Evolutionary conservation across 257 asterid species (phyloP).

Genomic region (Hygrophila difformis): DNA sequence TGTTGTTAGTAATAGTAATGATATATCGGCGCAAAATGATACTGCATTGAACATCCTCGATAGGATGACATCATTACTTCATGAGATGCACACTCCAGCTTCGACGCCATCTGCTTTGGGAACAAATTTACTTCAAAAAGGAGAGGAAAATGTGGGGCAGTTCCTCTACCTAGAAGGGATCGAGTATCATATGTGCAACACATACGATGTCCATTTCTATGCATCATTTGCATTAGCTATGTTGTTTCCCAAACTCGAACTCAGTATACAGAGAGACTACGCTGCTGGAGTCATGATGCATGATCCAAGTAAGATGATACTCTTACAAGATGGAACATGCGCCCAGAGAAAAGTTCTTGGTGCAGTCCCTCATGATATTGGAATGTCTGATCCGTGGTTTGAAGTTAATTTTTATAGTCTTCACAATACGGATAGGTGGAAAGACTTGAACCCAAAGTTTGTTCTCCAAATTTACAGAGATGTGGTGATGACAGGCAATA

Average conservation of each 20-base stretch:
- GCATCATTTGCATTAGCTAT: conserved; percentile 68
- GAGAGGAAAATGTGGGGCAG: conserved; percentile 92
- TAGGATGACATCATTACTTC: conserved; percentile 59
- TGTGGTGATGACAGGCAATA: conserved; percentile 65
- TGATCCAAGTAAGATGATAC: conserved; percentile 60
- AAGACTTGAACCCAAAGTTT: conserved; percentile 91
- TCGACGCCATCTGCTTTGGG: conserved; percentile 70
- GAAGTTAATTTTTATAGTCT: conserved; percentile 73
- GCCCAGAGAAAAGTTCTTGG: conserved; percentile 77
- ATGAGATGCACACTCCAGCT: conserved; percentile 53
- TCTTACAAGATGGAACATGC: conserved; percentile 57
- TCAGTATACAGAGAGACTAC: conserved; percentile 86
- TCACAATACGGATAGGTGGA: conserved; percentile 89
- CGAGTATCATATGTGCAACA: conserved; percentile 92
- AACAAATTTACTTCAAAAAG: conserved; percentile 51
- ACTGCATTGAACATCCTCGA: conserved; percentile 71
- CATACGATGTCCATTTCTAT: conserved; percentile 92
- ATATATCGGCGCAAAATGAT: conserved; percentile 33
- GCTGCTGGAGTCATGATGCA: conserved; percentile 98
- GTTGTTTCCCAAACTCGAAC: conserved; percentile 86
- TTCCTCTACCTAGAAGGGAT: conserved; percentile 91
- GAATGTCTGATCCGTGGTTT: conserved; percentile 95
- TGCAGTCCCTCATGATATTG: conserved; percentile 97
- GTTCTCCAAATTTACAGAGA: conserved; percentile 93
- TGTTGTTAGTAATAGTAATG: conserved; percentile 10